Evolutionary conservation across 2,329 filamentous ascomycete species (phyloP), one percentile per base, ranked within the genome.

Genomic region (Chrysoporthe cubensis): DNA sequence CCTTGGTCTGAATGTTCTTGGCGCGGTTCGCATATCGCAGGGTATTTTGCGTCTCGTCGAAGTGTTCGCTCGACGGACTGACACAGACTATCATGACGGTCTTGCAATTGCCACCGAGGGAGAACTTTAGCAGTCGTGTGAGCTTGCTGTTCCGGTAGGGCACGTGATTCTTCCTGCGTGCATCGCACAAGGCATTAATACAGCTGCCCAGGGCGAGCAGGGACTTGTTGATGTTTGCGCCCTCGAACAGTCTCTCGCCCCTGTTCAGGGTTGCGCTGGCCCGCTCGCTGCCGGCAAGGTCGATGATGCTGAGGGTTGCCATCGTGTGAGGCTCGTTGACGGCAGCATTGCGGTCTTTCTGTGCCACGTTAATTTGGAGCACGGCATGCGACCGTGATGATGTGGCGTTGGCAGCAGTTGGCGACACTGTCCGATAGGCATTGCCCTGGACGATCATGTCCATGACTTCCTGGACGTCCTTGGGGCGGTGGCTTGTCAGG

Each of bases 11-110:
- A 76, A 99, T 99, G 76, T 99, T 99, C 87, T 99, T 99, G 68
- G 96, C 96, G 73, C 96, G 88, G 79, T 99, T 98, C 62, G 96
- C 96, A 76, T 99, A 99, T 74, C 96, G 92, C 21, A 99, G 85
- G 0, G 96, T 99, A 79, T 99, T 99, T 75, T 99, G 96, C 0
- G 95, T 97, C 80, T 99, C 96, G 78, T 99, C 96, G 74, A 96
- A 99, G 80, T 99, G 96, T 5, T 92, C 91, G 75, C 96, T 98
- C 0, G 94, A 97, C 1, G 96, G 96, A 73, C 94, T 97, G 65
- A 99, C 93, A 75, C 96, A 99, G 37, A 99, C 96, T 78, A 99
- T 98, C 96, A 99, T 99, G 77, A 99, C 96, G 0, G 96, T 99
- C 80, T 94, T 96, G 85, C 96, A 99, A 79, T 99, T 99, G 3